Evolutionary conservation across 2,329 filamentous ascomycete species (phyloP), one percentile per base, ranked within the genome.

Genomic region (Penicillium frequentans): DNA sequence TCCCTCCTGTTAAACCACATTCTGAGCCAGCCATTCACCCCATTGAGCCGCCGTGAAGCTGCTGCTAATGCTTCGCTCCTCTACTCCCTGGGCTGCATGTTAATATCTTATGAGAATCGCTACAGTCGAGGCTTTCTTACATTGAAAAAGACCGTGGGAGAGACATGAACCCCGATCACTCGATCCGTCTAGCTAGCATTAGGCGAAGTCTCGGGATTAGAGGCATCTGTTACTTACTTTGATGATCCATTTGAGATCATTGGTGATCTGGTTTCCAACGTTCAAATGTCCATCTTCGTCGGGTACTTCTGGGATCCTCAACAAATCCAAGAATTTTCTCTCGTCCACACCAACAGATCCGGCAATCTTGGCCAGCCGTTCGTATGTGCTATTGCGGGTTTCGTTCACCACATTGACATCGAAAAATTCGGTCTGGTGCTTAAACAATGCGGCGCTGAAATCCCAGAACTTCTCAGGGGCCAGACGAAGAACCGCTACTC

Each of bases 101-200:
- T 64, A 71, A 63, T 59, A 54, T 35, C 52, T 52, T 54, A 44
- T 39, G 39, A 14, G 5, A 19, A 29, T 24, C 14, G 21, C 19
- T 47, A 19, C 19, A 26, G 33, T 49, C 39, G 48, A 47, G 49
- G 44, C 27, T 49, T 26, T 60, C 72, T 68, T 62, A 75, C 92
- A 75, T 98, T 87, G 73, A 96, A 93, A 49, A 96, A 81, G 21
- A 93, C 91, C 0, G 93, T 97, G 1, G 93, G 93, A 43, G 91
- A 93, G 42, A 97, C 91, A 78, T 98, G 93, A 44, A 96, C 86
- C 13, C 93, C 90, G 9, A 90, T 84, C 64, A 95, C 76, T 44
- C 93, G 81, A 67, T 90, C 82, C 49, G 76, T 76, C 78, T 82
- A 65, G 52, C 53, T 57, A 33, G 29, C 45, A 47, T 68, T 65